phyloP scores from a whole-genome alignment of 129 eudicot species.

The Escallonia herrerae region DNA sequence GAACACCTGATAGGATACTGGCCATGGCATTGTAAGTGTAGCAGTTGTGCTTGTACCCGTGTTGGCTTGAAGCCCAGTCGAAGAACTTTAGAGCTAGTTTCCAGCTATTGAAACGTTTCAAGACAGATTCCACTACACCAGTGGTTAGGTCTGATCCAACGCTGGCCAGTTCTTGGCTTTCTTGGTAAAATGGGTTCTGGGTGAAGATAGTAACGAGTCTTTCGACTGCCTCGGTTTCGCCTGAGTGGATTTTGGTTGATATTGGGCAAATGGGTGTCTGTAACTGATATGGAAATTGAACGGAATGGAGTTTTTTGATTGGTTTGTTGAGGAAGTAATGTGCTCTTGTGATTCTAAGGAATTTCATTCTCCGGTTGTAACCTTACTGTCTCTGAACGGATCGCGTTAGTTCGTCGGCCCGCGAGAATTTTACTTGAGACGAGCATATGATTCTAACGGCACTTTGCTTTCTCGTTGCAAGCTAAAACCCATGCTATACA shows the following conservation, averaged over 20 bases:
- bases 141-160: conserved; percentile 46
- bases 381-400: no score
- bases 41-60: conserved; percentile 53
- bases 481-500: no score
- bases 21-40: conserved; percentile 82
- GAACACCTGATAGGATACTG: conserved; percentile 66
- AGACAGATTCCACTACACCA: conserved; percentile 44
- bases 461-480: no score
- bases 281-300: no score
- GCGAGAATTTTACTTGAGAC: no score
- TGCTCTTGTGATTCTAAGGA: no score
- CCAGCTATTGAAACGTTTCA: conserved; percentile 56
- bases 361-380: no score
- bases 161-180: conserved; percentile 25
- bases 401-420: no score
- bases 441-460: no score
- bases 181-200: conserved; percentile 11
- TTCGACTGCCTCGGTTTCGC: conserved; percentile 19
- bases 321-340: no score
- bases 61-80: conserved; percentile 60
- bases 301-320: no score
- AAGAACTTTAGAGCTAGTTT: conserved; percentile 52
- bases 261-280: no score
- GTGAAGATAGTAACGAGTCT: conserved; percentile 47
- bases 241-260: not conserved